Percentiles rank a stretch among this genome's conserved stretches.
phyloP scores from a whole-genome alignment of 306 rosid species.

The Chamaecrista fasciculata region DNA sequence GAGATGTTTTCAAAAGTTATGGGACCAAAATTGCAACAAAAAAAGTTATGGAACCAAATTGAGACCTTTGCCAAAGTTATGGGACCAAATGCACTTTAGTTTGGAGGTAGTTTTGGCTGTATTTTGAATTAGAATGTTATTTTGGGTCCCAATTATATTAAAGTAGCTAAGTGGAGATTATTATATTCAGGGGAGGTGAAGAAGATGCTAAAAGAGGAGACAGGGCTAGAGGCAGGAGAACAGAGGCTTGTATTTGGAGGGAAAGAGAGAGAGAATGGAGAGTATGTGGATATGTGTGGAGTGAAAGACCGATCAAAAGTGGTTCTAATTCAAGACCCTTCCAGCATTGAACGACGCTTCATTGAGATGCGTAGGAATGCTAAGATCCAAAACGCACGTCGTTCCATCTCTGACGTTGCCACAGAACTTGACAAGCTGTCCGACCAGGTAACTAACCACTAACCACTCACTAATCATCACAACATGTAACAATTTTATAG shows the following conservation, averaged over 20 bases:
- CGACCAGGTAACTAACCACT: constrained; percentile 49
- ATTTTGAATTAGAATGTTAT: too few relatives aligned
- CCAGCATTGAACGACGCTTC: constrained; percentile 60
- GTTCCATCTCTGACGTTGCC: constrained; percentile 54
- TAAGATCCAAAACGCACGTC: constrained; percentile 53
- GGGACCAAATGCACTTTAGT: too few relatives aligned
- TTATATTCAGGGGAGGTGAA: constrained; percentile 94
- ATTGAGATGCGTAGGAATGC: constrained; percentile 53
- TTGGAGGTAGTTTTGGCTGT: too few relatives aligned
- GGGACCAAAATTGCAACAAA: too few relatives aligned
- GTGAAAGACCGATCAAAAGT: constrained; percentile 74
- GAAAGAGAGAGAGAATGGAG: constrained; percentile 62
- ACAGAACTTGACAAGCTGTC: constrained; percentile 54
- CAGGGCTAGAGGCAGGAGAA: constrained; percentile 53
- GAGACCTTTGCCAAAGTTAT: too few relatives aligned
- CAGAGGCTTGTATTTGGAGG: constrained; percentile 64
- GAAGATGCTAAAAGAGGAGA: constrained; percentile 58
- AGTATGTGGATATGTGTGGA: constrained; percentile 66
- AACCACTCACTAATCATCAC: background rate
- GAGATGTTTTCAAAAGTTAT: too few relatives aligned
- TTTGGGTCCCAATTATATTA: too few relatives aligned
- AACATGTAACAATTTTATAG: too few relatives aligned
- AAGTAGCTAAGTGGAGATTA: too few relatives aligned
- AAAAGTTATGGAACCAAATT: too few relatives aligned
- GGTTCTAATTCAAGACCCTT: constrained; percentile 58